Evolutionary conservation across 2,329 filamentous ascomycete genomes (phyloP), one percentile per base, ranked within the genome.

Genomic region (Hymenoscyphus repandus): DNA sequence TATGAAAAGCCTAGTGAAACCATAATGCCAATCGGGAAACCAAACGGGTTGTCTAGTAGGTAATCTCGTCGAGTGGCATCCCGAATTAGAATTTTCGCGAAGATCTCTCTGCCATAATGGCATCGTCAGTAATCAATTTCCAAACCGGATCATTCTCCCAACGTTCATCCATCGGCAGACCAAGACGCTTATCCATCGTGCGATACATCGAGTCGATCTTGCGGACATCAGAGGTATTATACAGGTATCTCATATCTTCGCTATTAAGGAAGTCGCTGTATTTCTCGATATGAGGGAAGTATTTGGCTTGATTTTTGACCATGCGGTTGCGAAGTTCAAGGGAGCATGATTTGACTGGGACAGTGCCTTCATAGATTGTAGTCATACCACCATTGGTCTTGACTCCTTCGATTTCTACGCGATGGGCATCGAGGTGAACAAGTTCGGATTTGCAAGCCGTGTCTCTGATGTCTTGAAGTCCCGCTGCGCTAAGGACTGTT

Each of bases 191-290:
- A 49, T 74, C 70, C 9, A 69, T 63, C 47, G 72, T 73, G 11
- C 71, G 68, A 50, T 73, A 74, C 33, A 72, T 70, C 13, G 69
- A 72, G 54, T 73, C 70, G 43, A 73, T 72, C 51, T 71, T 69
- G 37, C 70, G 63, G 15, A 74, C 69, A 49, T 71, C 70, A 6
- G 62, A 55, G 17, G 56, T 64, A 56, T 74, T 72, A 38, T 68
- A 57, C 7, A 74, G 60, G 67, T 69, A 74, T 27, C 71, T 65
- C 42, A 64, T 66, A 54, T 72, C 69, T 39, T 69, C 64, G 27
- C 54, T 54, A 32, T 49, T 39, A 13, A 56, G 37, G 32, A 56
- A 56, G 11, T 51, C 27, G 10, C 51, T 30, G 32, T 56, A 56
- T 5, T 45, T 32, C 32, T 50, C 20, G 32, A 44, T 34, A 11